Base-by-base conservation (phyloP, 495 filamentous ascomycete genomes). In the Lepidopterella palustris region DNA sequence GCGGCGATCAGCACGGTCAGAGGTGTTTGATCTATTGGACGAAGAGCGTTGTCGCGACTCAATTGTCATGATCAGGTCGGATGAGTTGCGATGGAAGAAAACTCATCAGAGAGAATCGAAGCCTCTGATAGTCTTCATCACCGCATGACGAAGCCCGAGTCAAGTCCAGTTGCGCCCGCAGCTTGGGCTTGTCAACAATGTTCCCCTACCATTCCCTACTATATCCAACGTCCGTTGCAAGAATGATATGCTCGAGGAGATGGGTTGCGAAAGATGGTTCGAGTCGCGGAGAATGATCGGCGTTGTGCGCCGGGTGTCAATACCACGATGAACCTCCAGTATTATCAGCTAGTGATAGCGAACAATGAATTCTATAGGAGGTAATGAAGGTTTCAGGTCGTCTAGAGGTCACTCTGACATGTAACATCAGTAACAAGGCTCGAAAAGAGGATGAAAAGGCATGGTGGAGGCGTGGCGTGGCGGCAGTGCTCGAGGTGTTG, bases 1-100 rank as follows among this genome's bases (percentile, higher is more conserved):
- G 54, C 60, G 67, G 45, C 58, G 67, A 42, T 28, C 58, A 39
- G 61, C 47, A 29, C 59, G 28, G 39, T 69, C 66, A 10, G 66
- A 63, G 40, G 53, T 58, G 45, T 69, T 69, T n/a, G 66, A 69
- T 39, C 62, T 66, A 53, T 61, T 64, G 57, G 66, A 69, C 50
- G 59, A 60, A 32, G 66, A 69, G 48, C 66, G 66, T 50, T 69
- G 63, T 58, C 66, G 63, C 58, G 65, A 61, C 26, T 15, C 65
- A 59, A 64, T 62, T 58, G 65, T 64, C 65, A 68, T 68, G 53
- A 55, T 53, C 29, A 35, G 28, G 31, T 4, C n/a, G 13, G 13
- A 28, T 18, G 26, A 26, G 9, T 5, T 23, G 24, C 25, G n/a
- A 24, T 52, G 11, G n/a, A 45, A 21, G 59, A 18, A n/a, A 45